Base-by-base conservation (phyloP, 1,139 yeast genomes). In the Nakaseomyces sp. region DNA sequence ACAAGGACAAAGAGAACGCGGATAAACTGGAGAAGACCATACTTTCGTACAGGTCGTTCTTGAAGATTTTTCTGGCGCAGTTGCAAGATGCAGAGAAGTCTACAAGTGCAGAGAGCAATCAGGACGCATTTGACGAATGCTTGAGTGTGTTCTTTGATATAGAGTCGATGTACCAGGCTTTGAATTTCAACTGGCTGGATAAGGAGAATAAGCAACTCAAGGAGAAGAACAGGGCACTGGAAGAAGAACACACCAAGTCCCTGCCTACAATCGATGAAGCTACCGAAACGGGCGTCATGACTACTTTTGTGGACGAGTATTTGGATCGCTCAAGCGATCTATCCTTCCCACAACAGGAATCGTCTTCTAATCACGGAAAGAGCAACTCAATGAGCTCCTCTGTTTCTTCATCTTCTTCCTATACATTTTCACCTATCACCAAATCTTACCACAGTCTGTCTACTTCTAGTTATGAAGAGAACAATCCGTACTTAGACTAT, bases 161-260 rank as follows among this genome's bases (percentile, higher is more conserved):
- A 25, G 69, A 65, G 43, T 55, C 62, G 40, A 64, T 65, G 69
- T 65, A 62, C 48, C 64, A 61, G 40, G 55, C 65, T 3, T 58
- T 64, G 45, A 55, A 66, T 40, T 55, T 64, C 50, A 61, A 56
- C 43, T 63, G 64, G 56, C 48, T 59, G 17, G 47, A 61, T 33
- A 46, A 50, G 8, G 61, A 56, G 16, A 61, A 57, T 19, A 54
- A 48, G 13, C 40, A 45, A 38, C 49, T 55, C 19, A 55, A 55
- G 45, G 58, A 55, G 17, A 49, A 50, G 16, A 36, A 45, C 13
- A 55, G 52, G 25, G 44, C 33, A 8, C 16, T 40, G 15, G 45
- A 46, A 12, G 48, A 43, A 9, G 47, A 43, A 15, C 38, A 43
- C 9, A 24, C 43, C 3, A 31, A 13, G 7, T 37, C 28, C 5